phyloP scores from a whole-genome alignment of 179 eudicot genomes.

The Gypsophila paniculata region DNA sequence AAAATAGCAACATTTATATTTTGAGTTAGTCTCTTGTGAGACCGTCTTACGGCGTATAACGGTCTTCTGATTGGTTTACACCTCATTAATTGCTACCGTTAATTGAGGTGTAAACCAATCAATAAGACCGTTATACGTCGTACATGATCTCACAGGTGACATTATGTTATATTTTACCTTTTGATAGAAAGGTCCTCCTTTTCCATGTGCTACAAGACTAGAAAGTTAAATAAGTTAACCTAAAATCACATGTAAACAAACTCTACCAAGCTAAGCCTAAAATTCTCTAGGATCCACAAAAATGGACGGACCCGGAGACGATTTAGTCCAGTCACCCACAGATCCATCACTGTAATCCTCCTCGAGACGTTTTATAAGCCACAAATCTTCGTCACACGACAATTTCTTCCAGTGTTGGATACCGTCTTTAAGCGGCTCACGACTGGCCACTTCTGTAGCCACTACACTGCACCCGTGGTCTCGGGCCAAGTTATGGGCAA shows the following conservation, averaged over 20 bases:
- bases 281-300: constrained; percentile 94
- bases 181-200: background rate
- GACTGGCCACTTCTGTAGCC: constrained; percentile 68
- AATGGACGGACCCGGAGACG: constrained; percentile 58
- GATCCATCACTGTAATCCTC: constrained; percentile 69
- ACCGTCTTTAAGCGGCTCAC: constrained; percentile 62
- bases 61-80: too few species aligned
- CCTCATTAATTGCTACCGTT: too few species aligned
- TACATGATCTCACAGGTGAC: too few species aligned
- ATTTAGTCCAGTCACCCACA: constrained; percentile 81
- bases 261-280: constrained; percentile 20
- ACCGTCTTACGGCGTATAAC: too few species aligned
- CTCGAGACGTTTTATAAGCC: constrained; percentile 82
- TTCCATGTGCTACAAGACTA: background rate
- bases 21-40: too few species aligned
- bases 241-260: background rate
- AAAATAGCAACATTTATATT: background rate
- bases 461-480: constrained; percentile 67
- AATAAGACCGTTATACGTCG: too few species aligned
- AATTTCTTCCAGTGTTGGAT: constrained; percentile 82
- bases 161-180: too few species aligned
- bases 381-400: constrained; percentile 73
- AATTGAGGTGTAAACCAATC: too few species aligned
- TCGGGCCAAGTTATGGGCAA: constrained; percentile 75
- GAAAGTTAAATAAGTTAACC: background rate